Evolutionary conservation across 2,329 filamentous ascomycete genomes (phyloP), one percentile per base, ranked within the genome.

Genomic region (Dactylellina cionopaga): DNA sequence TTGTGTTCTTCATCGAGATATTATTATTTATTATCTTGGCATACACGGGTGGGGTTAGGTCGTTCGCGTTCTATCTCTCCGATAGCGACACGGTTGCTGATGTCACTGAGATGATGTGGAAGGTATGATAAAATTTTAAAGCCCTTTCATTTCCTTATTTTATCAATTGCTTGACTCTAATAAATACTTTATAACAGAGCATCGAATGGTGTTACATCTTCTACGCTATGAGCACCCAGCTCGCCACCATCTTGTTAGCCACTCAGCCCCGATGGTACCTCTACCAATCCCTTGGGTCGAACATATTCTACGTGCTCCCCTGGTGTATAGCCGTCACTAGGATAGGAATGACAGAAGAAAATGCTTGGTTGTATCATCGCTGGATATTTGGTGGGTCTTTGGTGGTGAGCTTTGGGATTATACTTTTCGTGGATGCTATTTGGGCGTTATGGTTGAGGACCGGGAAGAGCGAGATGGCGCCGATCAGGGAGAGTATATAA

Each of bases 181-280:
- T 19, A 22, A 9, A 9, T 15, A 47, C n/a, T n/a, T n/a, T n/a
- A 1, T 46, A 27, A 25, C 78, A 81, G 62, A 85, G 82, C 0
- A 84, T 87, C 5, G 85, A 88, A 75, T 87, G 85, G 84, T 91
- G 88, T 76, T 91, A 91, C 76, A 84, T 91, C 25, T 86, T 90
- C 77, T 91, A 90, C 71, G 89, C 87, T 0, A 78, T 86, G 15
- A 87, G 85, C 0, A 90, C 85, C 0, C 88, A 91, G 76, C 80
- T 92, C 0, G 87, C 88, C 0, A 84, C 87, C 0, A 81, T 92
- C 0, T 79, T 92, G 0, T 82, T 90, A 0, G 86, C 89, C 0
- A 90, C 88, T 0, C 80, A 83, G 0, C 88, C 89, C 0, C 80
- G 81, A 1, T 91, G 87, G 88, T 92, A 90, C 77, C 81, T 91